These are phyloP conservation scores for Zarea fungicola DNA, from an alignment of 2,329 filamentous ascomycete genomes.

Conservation along the genomic window DNA sequence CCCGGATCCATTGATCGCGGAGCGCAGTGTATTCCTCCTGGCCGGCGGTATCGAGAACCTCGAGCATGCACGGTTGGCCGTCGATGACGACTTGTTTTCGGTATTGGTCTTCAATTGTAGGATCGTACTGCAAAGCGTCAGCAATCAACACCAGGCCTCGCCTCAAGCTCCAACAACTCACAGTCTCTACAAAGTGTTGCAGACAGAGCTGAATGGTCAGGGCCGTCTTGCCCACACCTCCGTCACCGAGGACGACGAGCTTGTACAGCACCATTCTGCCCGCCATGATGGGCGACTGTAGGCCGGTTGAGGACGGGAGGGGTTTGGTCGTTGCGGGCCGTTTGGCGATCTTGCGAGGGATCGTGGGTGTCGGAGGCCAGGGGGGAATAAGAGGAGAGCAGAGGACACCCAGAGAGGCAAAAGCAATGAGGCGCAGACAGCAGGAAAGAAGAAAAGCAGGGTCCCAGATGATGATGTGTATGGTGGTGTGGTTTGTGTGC, in stretches of 20 bases:
- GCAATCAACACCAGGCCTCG: too few relatives aligned
- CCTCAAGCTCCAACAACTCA: too few relatives aligned
- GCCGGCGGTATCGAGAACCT: constrained; percentile 93
- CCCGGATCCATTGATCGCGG: constrained; percentile 96
- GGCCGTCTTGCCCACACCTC: constrained; percentile 90
- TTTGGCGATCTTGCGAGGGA: too few relatives aligned
- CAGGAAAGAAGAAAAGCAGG: too few relatives aligned
- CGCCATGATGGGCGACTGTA: constrained; percentile 55
- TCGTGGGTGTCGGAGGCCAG: too few relatives aligned
- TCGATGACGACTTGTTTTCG: constrained; percentile 91
- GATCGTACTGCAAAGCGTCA: constrained; percentile 59
- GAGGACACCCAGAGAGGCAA: too few relatives aligned
- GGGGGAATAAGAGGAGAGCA: too few relatives aligned
- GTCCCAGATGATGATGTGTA: too few relatives aligned
- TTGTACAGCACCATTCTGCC: constrained; percentile 96
- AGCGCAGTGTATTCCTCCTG: constrained; percentile 98
- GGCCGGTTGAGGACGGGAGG: constrained; percentile 5
- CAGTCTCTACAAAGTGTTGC: constrained; percentile 96
- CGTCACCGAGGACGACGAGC: constrained; percentile 89
- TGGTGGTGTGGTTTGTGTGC: too few relatives aligned
- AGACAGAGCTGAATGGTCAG: constrained; percentile 94
- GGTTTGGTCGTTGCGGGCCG: too few relatives aligned
- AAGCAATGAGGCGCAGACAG: too few relatives aligned
- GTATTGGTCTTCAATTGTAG: constrained; percentile 84
- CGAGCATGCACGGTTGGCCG: constrained; percentile 91